Evolutionary conservation across 164 flowering plant genomes (phyloP).

Genomic region (Berberis vulgaris): DNA sequence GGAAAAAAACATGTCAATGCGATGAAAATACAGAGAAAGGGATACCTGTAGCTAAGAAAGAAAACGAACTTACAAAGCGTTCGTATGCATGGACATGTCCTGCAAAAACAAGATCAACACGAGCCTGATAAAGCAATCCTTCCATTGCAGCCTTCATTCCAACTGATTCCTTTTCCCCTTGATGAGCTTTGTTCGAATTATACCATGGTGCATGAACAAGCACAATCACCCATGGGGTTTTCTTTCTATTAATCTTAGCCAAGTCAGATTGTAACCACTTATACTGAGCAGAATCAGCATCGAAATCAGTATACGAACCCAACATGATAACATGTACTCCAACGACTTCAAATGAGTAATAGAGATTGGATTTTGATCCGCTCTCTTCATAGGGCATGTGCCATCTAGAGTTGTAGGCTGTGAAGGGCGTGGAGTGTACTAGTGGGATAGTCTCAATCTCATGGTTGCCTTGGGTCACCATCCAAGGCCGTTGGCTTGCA

Average conservation of each 20-base stretch:
- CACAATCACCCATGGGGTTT: slow-evolving; percentile 63
- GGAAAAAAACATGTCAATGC: too few relatives aligned
- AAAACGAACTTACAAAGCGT: slow-evolving; percentile 55
- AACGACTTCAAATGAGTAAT: slow-evolving; percentile 68
- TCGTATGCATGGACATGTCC: slow-evolving; percentile 95
- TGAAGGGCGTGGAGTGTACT: slow-evolving; percentile 32
- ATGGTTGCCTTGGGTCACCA: slow-evolving; percentile 90
- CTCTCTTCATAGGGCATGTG: slow-evolving; percentile 67
- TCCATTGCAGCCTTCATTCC: slow-evolving; percentile 67
- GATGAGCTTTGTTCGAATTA: slow-evolving; percentile 65
- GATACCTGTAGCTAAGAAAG: background rate
- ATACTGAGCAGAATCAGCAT: slow-evolving; percentile 41
- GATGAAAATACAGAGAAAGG: too few relatives aligned
- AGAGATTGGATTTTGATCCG: slow-evolving; percentile 71
- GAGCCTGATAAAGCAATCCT: slow-evolving; percentile 43
- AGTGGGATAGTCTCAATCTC: slow-evolving; percentile 55
- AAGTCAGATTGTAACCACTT: slow-evolving; percentile 57
- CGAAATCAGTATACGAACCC: slow-evolving; percentile 74
- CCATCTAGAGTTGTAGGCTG: slow-evolving; percentile 76
- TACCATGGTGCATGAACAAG: slow-evolving; percentile 87
- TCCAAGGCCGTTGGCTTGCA: slow-evolving; percentile 83
- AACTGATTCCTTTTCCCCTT: slow-evolving; percentile 40
- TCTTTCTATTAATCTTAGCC: slow-evolving; percentile 45
- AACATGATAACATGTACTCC: slow-evolving; percentile 73
- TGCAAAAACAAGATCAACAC: slow-evolving; percentile 64